Conservation (phyloP, 768 basidiomycete genomes). For the Terana coerulea region DNA sequence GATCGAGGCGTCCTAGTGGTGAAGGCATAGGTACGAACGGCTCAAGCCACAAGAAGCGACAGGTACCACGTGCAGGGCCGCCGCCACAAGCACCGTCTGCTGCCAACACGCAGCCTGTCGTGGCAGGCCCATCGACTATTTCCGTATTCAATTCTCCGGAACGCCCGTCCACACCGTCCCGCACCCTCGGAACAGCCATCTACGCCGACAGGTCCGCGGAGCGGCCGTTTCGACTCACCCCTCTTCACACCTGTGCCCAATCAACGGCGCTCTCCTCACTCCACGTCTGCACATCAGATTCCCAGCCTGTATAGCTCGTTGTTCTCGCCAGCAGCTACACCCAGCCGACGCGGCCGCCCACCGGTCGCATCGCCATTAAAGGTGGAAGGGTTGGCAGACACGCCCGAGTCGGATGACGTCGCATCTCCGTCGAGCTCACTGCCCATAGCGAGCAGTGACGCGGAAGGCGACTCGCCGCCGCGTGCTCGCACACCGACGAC, state of each 20-base stretch:
- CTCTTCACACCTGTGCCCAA: slow-evolving; percentile 18
- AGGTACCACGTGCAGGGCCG: not conserved
- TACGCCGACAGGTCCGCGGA: slow-evolving; percentile 12
- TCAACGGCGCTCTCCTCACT: not conserved
- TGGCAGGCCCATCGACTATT: not conserved
- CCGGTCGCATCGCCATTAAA: not conserved
- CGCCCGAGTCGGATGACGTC: slow-evolving; percentile 38
- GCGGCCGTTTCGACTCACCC: not conserved
- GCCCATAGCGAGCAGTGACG: slow-evolving; percentile 46
- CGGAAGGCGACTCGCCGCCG: slow-evolving; percentile 24
- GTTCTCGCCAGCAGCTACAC: slow-evolving; percentile 12
- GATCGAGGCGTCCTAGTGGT: no score
- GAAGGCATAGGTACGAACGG: no score
- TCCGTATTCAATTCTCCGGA: not conserved
- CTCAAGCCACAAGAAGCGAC: no score
- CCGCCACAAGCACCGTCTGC: no score
- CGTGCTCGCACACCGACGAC: slow-evolving; percentile 6
- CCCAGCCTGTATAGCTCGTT: slow-evolving; percentile 19
- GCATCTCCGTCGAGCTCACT: slow-evolving; percentile 38
- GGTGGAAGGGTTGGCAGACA: slow-evolving; percentile 14
- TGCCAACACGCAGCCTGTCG: slow-evolving; percentile 10
- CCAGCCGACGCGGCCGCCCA: not conserved
- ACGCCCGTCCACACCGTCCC: slow-evolving; percentile 5
- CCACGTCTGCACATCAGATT: not conserved
- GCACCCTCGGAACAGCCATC: slow-evolving; percentile 9